Evolutionary conservation across 176 grass and related monocot species (phyloP).

Genomic region (Ampelocalamus luodianensis): DNA sequence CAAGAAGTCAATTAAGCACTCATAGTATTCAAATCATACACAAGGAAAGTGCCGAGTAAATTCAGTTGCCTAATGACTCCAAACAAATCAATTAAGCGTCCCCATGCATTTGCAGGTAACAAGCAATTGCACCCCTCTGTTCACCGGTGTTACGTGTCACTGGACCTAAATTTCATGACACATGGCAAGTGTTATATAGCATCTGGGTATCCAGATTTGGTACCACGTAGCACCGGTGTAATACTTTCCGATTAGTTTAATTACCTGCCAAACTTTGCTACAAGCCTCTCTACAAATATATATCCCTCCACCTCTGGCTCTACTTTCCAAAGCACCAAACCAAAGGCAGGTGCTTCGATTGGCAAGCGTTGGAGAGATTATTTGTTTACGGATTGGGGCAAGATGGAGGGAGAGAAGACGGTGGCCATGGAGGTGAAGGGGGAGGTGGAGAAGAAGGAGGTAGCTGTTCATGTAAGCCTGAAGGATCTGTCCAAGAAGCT

Average conservation of each 20-base stretch:
- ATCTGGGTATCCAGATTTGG: too few relatives aligned
- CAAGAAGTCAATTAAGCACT: background rate
- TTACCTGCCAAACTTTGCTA: conserved; percentile 29
- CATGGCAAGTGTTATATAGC: too few relatives aligned
- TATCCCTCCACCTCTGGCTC: conserved; percentile 22
- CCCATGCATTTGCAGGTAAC: background rate
- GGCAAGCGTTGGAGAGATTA: conserved; percentile 8
- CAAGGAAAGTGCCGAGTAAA: too few relatives aligned
- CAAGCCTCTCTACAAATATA: conserved; percentile 14
- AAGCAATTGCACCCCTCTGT: background rate
- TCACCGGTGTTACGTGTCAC: too few relatives aligned
- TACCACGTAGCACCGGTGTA: background rate
- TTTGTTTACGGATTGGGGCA: conserved; percentile 1
- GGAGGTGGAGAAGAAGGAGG: conserved; percentile 10
- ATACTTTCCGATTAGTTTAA: conserved; percentile 24
- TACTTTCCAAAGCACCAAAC: conserved; percentile 49
- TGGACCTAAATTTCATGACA: too few relatives aligned
- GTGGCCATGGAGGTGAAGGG: conserved; percentile 28
- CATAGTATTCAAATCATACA: too few relatives aligned
- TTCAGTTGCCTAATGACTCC: background rate
- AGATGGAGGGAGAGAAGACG: conserved; percentile 43
- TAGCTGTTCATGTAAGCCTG: conserved; percentile 59
- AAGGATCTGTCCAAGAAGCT: conserved; percentile 81
- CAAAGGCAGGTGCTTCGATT: conserved; percentile 23
- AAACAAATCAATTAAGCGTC: background rate